A percentile compares a stretch with the other conserved stretches of the same genome.
Evolutionary conservation across 805 yeast species (phyloP).

Genomic region (Teunomyces gatunensis): DNA sequence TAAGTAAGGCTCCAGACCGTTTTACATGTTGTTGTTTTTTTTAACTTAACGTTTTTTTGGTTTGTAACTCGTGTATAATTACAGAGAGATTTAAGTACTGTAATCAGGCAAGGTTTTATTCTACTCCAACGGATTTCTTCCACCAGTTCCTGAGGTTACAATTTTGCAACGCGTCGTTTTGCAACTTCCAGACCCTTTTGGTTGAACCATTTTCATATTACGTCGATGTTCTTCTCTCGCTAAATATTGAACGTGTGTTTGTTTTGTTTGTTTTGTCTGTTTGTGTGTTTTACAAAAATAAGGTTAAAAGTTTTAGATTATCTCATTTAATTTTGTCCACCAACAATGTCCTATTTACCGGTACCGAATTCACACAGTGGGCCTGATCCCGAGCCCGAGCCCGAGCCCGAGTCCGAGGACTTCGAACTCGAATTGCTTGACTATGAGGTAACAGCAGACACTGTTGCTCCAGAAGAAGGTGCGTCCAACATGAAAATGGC

Average conservation of each 20-base stretch:
- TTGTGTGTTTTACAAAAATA: background rate
- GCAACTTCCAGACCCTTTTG: background rate
- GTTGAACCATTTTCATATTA: too few relatives aligned
- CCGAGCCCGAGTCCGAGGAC: constrained; percentile 10
- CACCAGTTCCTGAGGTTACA: background rate
- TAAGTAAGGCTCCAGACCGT: too few relatives aligned
- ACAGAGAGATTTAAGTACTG: background rate
- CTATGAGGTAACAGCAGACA: constrained; percentile 2
- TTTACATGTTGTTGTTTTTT: too few relatives aligned
- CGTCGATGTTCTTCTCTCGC: too few relatives aligned
- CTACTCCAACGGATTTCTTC: background rate
- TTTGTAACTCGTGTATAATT: background rate
- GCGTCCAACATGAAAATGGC: constrained; percentile 68
- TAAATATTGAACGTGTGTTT: background rate
- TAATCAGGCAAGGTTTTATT: too few relatives aligned
- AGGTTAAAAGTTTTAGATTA: background rate
- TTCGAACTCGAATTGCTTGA: constrained; percentile 16
- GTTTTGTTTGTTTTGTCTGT: background rate
- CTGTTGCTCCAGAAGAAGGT: constrained; percentile 19
- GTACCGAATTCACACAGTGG: constrained; percentile 1
- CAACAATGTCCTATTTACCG: background rate
- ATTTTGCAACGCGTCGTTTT: background rate
- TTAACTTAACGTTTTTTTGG: too few relatives aligned
- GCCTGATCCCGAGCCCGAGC: background rate
- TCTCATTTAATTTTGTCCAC: background rate